Conservation (phyloP, 2,329 filamentous ascomycete species). For the Dothidotthia symphoricarpi region DNA sequence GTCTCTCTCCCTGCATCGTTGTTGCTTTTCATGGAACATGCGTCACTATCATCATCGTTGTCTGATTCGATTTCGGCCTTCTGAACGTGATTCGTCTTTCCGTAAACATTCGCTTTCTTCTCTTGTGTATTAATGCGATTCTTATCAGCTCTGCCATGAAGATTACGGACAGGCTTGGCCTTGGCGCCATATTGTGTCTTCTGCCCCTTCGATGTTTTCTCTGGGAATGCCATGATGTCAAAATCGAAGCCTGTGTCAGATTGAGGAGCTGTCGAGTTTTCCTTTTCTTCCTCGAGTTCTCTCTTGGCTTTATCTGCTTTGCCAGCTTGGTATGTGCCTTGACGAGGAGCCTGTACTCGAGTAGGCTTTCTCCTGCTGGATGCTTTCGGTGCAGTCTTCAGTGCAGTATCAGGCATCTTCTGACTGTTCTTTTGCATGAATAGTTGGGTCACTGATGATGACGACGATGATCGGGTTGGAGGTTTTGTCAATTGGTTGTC, state of each 20-base stretch:
- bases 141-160: constrained; percentile 10
- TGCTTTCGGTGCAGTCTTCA: neutral
- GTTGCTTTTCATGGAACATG: neutral
- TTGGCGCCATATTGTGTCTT: constrained; percentile 7
- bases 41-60: neutral
- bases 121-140: neutral
- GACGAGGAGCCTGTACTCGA: constrained; percentile 7
- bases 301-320: constrained; percentile 9
- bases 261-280: constrained; percentile 9
- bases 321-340: constrained; percentile 9
- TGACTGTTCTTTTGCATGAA: neutral
- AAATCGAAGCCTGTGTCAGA: constrained; percentile 1
- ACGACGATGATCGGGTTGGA: neutral
- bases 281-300: constrained; percentile 15
- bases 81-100: too few species aligned
- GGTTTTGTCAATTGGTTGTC: neutral
- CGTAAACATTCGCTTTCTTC: too few species aligned
- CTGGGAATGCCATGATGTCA: constrained; percentile 1
- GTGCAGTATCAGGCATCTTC: too few species aligned
- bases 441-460: neutral
- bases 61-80: neutral
- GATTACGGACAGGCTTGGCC: constrained; percentile 5
- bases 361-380: constrained; percentile 1
- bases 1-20: too few species aligned
- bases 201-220: constrained; percentile 1